These are phyloP conservation scores for Phytophthora sp. DNA, from an alignment of 352 stramenopile genomes.

Conservation along the genomic window DNA sequence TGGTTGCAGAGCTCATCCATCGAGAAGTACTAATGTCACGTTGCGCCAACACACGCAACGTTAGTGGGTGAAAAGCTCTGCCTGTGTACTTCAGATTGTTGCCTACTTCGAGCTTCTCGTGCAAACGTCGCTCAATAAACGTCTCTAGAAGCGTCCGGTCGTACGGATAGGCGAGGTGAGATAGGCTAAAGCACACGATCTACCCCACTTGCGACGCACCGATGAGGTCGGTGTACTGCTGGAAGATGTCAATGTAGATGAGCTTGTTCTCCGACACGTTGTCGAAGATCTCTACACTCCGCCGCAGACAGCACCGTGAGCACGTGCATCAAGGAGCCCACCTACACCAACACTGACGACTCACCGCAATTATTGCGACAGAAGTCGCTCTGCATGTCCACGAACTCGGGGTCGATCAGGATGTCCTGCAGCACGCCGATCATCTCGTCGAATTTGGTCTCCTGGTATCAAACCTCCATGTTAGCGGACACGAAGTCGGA, in stretches of 20 bases:
- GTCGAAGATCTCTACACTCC: constrained; percentile 74
- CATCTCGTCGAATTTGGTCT: constrained; percentile 83
- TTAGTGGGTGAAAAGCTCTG: too few species aligned
- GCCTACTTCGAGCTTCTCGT: constrained; percentile 67
- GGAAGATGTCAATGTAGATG: constrained; percentile 82
- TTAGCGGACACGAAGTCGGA: not conserved
- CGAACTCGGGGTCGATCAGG: constrained; percentile 81
- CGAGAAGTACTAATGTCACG: constrained; percentile 66
- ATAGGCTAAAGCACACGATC: not conserved
- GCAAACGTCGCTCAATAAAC: constrained; percentile 69
- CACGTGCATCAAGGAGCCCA: not conserved
- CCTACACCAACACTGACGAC: too few species aligned
- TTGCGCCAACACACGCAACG: too few species aligned
- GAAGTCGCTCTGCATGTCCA: constrained; percentile 79
- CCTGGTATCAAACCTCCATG: constrained; percentile 15
- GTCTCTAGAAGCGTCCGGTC: constrained; percentile 41
- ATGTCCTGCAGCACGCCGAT: constrained; percentile 81
- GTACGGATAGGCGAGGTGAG: constrained; percentile 13
- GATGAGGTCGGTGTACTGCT: constrained; percentile 81
- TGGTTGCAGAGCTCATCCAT: constrained; percentile 84
- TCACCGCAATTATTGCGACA: constrained; percentile 81
- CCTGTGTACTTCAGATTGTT: not conserved
- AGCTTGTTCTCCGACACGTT: constrained; percentile 87
- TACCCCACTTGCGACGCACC: constrained; percentile 36
- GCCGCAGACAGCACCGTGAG: constrained; percentile 7